phyloP scores from a whole-genome alignment of 2,329 filamentous ascomycete genomes.

The Mariannaea sp. region DNA sequence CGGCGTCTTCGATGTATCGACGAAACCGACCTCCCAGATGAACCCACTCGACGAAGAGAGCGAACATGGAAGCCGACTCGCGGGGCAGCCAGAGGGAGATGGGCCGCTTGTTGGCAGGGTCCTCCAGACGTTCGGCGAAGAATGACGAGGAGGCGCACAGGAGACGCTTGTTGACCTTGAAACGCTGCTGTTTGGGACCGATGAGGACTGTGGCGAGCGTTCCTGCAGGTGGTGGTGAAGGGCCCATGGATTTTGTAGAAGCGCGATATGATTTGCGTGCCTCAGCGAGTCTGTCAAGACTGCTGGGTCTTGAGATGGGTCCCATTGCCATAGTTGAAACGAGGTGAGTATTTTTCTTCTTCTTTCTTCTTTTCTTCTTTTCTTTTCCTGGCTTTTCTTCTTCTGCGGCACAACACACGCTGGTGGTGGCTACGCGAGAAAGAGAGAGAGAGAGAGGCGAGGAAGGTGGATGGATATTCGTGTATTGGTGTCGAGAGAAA shows the following conservation, averaged over 20 bases:
- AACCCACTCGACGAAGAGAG: slow-evolving; percentile 59
- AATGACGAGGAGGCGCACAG: slow-evolving; percentile 54
- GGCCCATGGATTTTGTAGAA: slow-evolving; percentile 23
- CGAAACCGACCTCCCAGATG: slow-evolving; percentile 51
- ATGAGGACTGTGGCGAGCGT: slow-evolving; percentile 47
- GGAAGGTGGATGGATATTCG: too few relatives aligned
- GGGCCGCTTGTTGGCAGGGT: slow-evolving; percentile 36
- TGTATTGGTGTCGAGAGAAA: too few relatives aligned
- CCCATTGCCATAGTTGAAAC: slow-evolving; percentile 25
- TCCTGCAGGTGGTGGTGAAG: slow-evolving; percentile 30
- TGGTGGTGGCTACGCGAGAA: too few relatives aligned
- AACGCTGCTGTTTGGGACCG: slow-evolving; percentile 48
- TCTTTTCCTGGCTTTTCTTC: too few relatives aligned
- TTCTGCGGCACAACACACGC: too few relatives aligned
- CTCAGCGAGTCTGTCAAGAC: slow-evolving; percentile 32
- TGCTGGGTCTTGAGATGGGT: slow-evolving; percentile 32
- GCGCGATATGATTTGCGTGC: slow-evolving; percentile 16
- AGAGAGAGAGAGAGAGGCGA: too few relatives aligned
- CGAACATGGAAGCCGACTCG: slow-evolving; percentile 58
- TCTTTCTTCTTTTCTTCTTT: too few relatives aligned
- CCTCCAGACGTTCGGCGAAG: slow-evolving; percentile 53
- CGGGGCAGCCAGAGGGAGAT: slow-evolving; percentile 49
- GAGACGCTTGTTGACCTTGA: slow-evolving; percentile 50
- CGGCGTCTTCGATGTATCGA: slow-evolving; percentile 49
- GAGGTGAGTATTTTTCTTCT: too few relatives aligned